Base-by-base conservation (phyloP, 2,329 filamentous ascomycete species). In the Aureobasidium musti region DNA sequence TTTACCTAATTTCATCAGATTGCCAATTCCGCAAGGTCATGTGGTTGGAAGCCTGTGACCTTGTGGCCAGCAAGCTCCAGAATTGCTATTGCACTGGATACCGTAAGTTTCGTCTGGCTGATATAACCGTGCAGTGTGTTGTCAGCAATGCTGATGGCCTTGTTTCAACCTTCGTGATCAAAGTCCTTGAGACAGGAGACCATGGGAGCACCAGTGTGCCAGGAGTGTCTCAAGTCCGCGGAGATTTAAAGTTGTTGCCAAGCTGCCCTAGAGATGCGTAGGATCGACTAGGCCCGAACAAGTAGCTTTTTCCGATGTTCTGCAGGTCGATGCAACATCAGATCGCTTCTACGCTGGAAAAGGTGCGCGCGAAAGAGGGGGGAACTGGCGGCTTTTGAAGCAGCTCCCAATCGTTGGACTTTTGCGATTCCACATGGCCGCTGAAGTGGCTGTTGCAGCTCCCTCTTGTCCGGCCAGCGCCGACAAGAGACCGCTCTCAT, bases 241-340 rank as follows among this genome's bases (percentile, higher is more conserved):
- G 61, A 64, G 61, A 64, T 64, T 54, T 64, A 64, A 21, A 64
- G 49, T 64, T 64, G 61, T 45, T 45, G n/a, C 61, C 61, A 65
- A 63, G 50, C 43, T 43, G 19, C 63, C 14, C 45, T 60, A 60
- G 54, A 60, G 52, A 41, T 60, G 30, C 13, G 26, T 60, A 45
- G 28, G 50, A 53, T 47, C 8, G 3, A 23, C 64, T 66, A 66
- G 45, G 17, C 64, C 33, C 39, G 7, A 52, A 28, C 5, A 13
- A 43, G 64, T 19, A 66, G 41, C 39, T 66, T 37, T 23, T 57
- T n/a, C 53, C 64, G 64, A 57, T 30, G 26, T 35, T n/a, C 49
- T 64, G 61, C 61, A 64, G 10, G 17, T 43, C 37, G 49, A 64
- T 64, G 61, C 61, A 54, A 64, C 35, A 14, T 64, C 47, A 33